Base-by-base conservation (phyloP, 2,329 filamentous ascomycete genomes). In the Gyromitra esculenta region DNA sequence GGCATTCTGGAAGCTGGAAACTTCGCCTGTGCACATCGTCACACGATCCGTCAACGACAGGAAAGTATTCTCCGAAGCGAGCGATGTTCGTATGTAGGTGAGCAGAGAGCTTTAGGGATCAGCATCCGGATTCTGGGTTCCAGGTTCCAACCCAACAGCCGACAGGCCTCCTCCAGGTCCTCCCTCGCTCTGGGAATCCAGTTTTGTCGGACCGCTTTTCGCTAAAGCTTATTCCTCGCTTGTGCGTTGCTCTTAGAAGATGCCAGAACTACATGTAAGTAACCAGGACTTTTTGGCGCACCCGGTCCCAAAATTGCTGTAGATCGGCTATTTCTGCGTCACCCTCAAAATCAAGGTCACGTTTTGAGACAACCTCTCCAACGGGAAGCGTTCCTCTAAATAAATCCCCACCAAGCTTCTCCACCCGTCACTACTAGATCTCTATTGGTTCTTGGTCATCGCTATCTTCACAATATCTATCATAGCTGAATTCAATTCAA, bases 1-100 rank as follows among this genome's bases (percentile, higher is more conserved):
- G 54, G 31, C 31, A 43, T 54, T 69, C 72, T 74, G 64, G 64
- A 63, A 63, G n/a, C 63, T 43, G 56, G 71, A 56, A 57, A 6
- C 25, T 57, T 68, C 37, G 57, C 54, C 35, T 35, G 11, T 35
- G 25, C 52, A 56, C 52, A 56, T 35, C 54, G 54, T 57, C 54
- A 57, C 54, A 57, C 54, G 54, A 57, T 39, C 54, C 7, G 13
- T n/a, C 18, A 18, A 15, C n/a, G 48, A 7, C 48, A 25, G 18
- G 1, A 39, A 37, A 57, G 25, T 57, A 18, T 57, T 57, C 54
- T 37, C 54, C 72, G 56, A 70, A 37, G 64, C 45, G 64, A 74
- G 64, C 59, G 64, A 68, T 48, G 50, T 37, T 18, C n/a, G 43
- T 21, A 21, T 13, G 50, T 59, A 13, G 1, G 25, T 4, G 25